Base-by-base conservation (phyloP, 371 early-diverging fungal species). In the Saksenaea oblongispora region DNA sequence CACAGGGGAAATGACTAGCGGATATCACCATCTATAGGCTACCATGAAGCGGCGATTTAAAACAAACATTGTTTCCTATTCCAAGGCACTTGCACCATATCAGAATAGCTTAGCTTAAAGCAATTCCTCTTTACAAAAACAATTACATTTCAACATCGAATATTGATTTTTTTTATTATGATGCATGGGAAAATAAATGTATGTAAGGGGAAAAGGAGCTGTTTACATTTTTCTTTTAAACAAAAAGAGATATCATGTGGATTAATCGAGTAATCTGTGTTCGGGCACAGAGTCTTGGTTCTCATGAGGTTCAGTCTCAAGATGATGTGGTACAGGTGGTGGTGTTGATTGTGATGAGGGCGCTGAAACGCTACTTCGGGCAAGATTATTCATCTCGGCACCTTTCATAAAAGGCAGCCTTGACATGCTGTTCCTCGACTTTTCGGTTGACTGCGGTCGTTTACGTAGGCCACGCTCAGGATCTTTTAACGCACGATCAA, bases 351-450 rank as follows among this genome's bases (percentile, higher is more conserved):
- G 51, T 22, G 51, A 22, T 47, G 51, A 47, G 24, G 24, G 22
- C 10, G n/a, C 24, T 5, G 17, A 22, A 22, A 7, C 24, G 22
- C 10, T n/a, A 0, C 9, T 9, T 11, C 22, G 11, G 47, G 28
- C 28, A 70, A 89, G 88, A 83, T 84, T 42, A 80, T 89, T 31
- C 76, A 94, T 69, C 84, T 87, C 59, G 88, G 89, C 34, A 76
- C 87, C 54, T 92, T 92, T 73, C 80, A 87, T 59, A 39, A 70
- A 22, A 75, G 85, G 67, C 90, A 91, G 75, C 74, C 84, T 47
- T 47, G 51, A 47, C 61, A 78, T 72, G 13, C 94, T 92, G 63
- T 80, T 91, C 65, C 88, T 86, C 62, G 79, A 84, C 27, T 82
- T 83, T 54, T 71, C 92, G 59, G 59, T 80, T 26, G 86, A 47